Evolutionary conservation across 2,329 filamentous ascomycete species (phyloP).

Genomic region (Dactylellina cionopaga): DNA sequence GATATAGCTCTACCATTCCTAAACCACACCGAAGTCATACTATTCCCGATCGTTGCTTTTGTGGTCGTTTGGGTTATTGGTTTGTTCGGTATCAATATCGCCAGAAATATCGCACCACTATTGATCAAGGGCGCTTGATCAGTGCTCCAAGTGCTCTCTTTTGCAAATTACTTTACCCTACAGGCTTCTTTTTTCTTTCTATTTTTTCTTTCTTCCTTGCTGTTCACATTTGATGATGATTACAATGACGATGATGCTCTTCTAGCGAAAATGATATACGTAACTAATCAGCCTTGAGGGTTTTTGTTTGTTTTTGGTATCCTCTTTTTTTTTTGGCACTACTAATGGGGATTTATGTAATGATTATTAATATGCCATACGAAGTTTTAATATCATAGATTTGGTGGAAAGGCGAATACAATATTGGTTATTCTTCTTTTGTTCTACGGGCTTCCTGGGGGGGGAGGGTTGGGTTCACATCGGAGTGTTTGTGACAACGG

Average conservation of each 20-base stretch:
- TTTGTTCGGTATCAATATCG: conserved; percentile 60
- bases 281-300: conserved; percentile 6
- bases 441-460: too few relatives aligned
- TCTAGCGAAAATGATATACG: conserved; percentile 32
- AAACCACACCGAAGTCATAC: conserved; percentile 73
- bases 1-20: conserved; percentile 70
- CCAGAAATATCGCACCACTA: conserved; percentile 55
- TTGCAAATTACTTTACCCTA: too few relatives aligned
- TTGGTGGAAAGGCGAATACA: too few relatives aligned
- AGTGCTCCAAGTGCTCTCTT: not conserved
- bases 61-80: conserved; percentile 69
- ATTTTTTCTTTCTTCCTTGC: not conserved
- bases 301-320: conserved; percentile 12
- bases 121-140: conserved; percentile 40
- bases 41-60: conserved; percentile 71
- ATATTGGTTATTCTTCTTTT: too few relatives aligned
- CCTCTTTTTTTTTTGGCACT: conserved; percentile 9
- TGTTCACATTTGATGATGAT: conserved; percentile 9
- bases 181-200: not conserved
- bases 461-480: not conserved
- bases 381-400: too few relatives aligned
- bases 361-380: conserved; percentile 1
- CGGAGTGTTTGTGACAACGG: conserved; percentile 8
- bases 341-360: not conserved
- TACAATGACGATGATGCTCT: conserved; percentile 16